phyloP scores from a whole-genome alignment of 345 rosid genomes.

The Cardamine resedifolia region DNA sequence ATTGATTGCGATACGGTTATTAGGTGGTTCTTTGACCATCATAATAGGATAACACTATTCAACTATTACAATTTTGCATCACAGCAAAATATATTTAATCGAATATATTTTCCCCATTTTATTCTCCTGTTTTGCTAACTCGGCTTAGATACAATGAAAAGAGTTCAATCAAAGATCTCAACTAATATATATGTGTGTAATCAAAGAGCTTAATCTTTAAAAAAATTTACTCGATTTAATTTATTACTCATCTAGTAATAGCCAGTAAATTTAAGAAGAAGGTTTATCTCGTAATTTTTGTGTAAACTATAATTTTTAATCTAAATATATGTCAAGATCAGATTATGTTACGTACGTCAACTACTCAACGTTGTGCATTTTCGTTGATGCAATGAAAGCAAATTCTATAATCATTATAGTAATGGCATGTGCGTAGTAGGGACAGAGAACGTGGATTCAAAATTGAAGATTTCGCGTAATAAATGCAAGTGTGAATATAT shows the following conservation, averaged over 20 bases:
- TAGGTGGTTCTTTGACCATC: slow-evolving; percentile 30
- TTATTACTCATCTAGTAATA: neutral
- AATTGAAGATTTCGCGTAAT: neutral
- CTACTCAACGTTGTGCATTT: slow-evolving; percentile 20
- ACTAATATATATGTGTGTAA: neutral
- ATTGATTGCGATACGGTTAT: slow-evolving; percentile 29
- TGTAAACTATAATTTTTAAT: neutral
- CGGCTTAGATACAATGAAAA: neutral
- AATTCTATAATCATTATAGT: slow-evolving; percentile 8
- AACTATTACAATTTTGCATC: neutral
- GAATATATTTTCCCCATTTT: neutral
- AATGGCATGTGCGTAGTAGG: slow-evolving; percentile 33
- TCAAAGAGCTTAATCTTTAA: neutral
- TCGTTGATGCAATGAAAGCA: slow-evolving; percentile 20
- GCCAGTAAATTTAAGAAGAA: neutral
- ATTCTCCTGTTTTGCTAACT: neutral
- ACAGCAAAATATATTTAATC: neutral
- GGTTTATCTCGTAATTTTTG: neutral
- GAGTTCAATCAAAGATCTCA: too few relatives aligned
- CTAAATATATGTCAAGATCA: neutral
- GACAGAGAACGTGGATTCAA: slow-evolving; percentile 27
- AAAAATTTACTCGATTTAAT: neutral
- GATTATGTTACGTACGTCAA: slow-evolving; percentile 31
- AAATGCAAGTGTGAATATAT: slow-evolving; percentile 25
- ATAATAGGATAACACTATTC: neutral